Base-by-base conservation (phyloP, 73 alveolate species). In the Symbiodinium natans region DNA sequence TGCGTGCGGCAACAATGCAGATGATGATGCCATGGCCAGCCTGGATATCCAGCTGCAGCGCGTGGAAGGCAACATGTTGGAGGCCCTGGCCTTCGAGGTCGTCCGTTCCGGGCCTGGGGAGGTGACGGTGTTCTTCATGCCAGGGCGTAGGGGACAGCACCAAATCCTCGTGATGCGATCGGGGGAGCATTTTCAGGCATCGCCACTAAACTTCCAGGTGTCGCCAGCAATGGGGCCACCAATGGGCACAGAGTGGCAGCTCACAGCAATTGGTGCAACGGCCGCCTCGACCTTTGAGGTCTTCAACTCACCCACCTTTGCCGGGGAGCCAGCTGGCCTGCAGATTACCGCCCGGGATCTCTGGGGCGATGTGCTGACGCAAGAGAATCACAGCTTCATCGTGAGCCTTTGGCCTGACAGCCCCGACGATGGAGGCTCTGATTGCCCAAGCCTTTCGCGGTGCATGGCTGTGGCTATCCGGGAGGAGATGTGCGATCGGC, bases 1-100 rank as follows among this genome's bases (percentile, higher is more conserved):
- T 21, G 97, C 97, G 40, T 90, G 97, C 21, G 97, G 97, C 21
- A 90, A 90, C 77, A 41, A 90, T n/a, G 97, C 97, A 13, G 88
- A 90, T 23, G 97, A 90, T 42, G 68, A 73, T 6, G 97, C 97
- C 52, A 90, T 90, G 97, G 41, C 48, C 19, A 90, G 97, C 56
- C 38, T 90, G 97, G 43, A 68, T 74, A n/a, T 90, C 80, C 80
- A 68, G 38, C 52, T 90, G 89, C 89, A 41, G 41, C 97, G 97
- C 89, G 71, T 42, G 27, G 97, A 27, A 23, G 77, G 46, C 15
- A 89, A 54, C 13, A 23, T 0, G 41, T 41, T 15, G 40, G 84
- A 90, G 97, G 89, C 97, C 56, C 38, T 90, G 73, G 41, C 41
- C 82, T 90, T 71, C 41, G 89, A 73, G 34, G 86, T 89, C 3